A percentile compares a stretch with the other conserved stretches of the same genome.
phyloP scores from a whole-genome alignment of 2,329 filamentous ascomycete species.

The Alternaria sp. region DNA sequence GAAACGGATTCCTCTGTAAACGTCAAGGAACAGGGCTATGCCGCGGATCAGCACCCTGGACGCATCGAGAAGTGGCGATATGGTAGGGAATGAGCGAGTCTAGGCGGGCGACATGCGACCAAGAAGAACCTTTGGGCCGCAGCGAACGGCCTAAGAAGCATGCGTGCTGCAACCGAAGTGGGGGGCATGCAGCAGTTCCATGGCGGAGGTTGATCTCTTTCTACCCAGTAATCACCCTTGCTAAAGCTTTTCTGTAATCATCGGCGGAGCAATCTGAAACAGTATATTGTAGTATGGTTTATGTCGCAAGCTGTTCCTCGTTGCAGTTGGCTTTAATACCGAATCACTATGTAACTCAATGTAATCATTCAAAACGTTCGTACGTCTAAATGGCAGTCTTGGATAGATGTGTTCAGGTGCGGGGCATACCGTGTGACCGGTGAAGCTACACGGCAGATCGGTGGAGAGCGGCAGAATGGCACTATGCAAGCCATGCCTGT shows the following conservation, averaged over 20 bases:
- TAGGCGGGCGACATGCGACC: slow-evolving; percentile 3
- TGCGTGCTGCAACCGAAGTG: slow-evolving; percentile 1
- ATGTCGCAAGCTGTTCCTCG: background rate
- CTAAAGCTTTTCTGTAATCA: slow-evolving; percentile 20
- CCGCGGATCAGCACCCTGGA: background rate
- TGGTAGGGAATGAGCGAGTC: background rate
- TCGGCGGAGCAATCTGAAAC: slow-evolving; percentile 16
- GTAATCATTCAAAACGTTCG: background rate
- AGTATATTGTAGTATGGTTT: slow-evolving; percentile 2
- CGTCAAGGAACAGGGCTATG: background rate
- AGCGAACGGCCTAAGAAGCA: background rate
- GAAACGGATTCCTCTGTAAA: background rate
- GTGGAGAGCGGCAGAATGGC: slow-evolving; percentile 13
- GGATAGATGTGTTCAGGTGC: background rate
- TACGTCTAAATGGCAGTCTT: background rate
- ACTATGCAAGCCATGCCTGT: slow-evolving; percentile 28
- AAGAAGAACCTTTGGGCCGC: slow-evolving; percentile 7
- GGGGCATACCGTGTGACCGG: slow-evolving; percentile 13
- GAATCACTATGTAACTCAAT: slow-evolving; percentile 19
- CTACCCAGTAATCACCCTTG: slow-evolving; percentile 23
- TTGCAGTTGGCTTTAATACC: slow-evolving; percentile 15
- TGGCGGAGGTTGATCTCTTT: slow-evolving; percentile 15
- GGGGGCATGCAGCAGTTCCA: slow-evolving; percentile 12
- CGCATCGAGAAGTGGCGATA: background rate
- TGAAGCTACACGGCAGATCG: background rate